Evolutionary conservation across 1,284 basidiomycete species (phyloP).

Genomic region (Pseudozyma thailandica): DNA sequence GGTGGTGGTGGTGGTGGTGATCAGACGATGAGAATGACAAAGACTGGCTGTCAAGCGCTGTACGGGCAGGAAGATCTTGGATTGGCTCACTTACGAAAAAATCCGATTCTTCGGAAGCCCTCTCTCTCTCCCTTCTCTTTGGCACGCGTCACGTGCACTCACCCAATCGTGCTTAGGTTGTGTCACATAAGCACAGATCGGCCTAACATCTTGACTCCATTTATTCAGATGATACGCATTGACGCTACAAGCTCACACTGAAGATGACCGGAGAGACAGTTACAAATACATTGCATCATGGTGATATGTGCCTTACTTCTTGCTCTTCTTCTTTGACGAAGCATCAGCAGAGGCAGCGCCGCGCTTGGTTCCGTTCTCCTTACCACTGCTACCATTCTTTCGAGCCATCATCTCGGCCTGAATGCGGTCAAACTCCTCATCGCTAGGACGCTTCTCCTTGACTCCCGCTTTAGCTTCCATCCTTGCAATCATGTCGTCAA

Average conservation of each 20-base stretch:
- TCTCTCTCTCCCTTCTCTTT: too few species aligned
- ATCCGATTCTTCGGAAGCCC: slow-evolving; percentile 27
- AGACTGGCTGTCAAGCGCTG: background rate
- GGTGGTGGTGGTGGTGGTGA: slow-evolving; percentile 6
- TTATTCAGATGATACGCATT: background rate
- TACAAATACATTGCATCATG: slow-evolving; percentile 26
- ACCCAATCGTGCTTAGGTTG: slow-evolving; percentile 3
- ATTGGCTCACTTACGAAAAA: slow-evolving; percentile 34
- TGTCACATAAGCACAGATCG: slow-evolving; percentile 4
- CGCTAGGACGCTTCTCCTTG: slow-evolving; percentile 43
- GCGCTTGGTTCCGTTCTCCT: slow-evolving; percentile 39
- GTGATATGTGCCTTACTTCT: slow-evolving; percentile 13
- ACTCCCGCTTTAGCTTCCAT: slow-evolving; percentile 54
- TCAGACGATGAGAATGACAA: background rate
- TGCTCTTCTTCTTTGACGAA: slow-evolving; percentile 39
- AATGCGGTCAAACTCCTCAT: slow-evolving; percentile 53
- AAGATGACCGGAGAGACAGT: background rate
- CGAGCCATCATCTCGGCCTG: slow-evolving; percentile 51
- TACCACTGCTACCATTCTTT: slow-evolving; percentile 17
- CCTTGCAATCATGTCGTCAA: slow-evolving; percentile 60
- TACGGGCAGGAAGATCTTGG: too few species aligned
- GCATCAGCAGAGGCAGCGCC: slow-evolving; percentile 17
- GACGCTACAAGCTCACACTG: background rate
- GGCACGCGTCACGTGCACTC: slow-evolving; percentile 31
- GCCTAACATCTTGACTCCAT: slow-evolving; percentile 1